Evolutionary conservation across 805 yeast species (phyloP).

Genomic region (Sungouiella thailandica): DNA sequence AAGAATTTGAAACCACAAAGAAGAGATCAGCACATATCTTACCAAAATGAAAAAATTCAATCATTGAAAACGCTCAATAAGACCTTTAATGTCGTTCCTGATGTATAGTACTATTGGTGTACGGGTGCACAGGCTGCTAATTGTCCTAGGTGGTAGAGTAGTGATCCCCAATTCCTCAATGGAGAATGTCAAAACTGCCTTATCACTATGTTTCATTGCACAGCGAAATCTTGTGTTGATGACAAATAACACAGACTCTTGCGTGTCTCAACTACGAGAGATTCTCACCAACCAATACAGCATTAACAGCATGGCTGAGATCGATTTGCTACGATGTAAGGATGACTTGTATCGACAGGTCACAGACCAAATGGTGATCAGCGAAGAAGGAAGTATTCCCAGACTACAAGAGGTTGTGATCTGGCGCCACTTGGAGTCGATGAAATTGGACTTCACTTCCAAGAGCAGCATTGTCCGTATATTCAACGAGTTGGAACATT

Average conservation of each 20-base stretch:
- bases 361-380: slow-evolving; percentile 8
- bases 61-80: too few species aligned
- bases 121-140: too few species aligned
- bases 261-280: slow-evolving; percentile 3
- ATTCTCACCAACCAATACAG: slow-evolving; percentile 1
- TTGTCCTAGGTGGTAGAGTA: too few species aligned
- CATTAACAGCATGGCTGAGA: slow-evolving; percentile 7
- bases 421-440: slow-evolving; percentile 14
- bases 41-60: too few species aligned
- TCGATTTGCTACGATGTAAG: slow-evolving; percentile 10
- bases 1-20: too few species aligned
- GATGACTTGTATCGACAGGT: slow-evolving; percentile 3
- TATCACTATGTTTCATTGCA: slow-evolving; percentile 11
- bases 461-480: slow-evolving; percentile 6
- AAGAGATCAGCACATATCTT: too few species aligned
- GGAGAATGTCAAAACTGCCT: slow-evolving; percentile 14
- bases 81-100: too few species aligned
- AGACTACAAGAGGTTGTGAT: slow-evolving; percentile 9
- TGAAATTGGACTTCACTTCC: slow-evolving; percentile 2
- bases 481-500: slow-evolving; percentile 10
- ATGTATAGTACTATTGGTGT: too few species aligned
- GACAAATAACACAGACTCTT: slow-evolving; percentile 7
- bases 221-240: slow-evolving; percentile 5
- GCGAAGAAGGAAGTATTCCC: slow-evolving; percentile 5
- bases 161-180: too few species aligned